Base-by-base conservation (phyloP, 441 rosid species). In the Corymbia citriodora region DNA sequence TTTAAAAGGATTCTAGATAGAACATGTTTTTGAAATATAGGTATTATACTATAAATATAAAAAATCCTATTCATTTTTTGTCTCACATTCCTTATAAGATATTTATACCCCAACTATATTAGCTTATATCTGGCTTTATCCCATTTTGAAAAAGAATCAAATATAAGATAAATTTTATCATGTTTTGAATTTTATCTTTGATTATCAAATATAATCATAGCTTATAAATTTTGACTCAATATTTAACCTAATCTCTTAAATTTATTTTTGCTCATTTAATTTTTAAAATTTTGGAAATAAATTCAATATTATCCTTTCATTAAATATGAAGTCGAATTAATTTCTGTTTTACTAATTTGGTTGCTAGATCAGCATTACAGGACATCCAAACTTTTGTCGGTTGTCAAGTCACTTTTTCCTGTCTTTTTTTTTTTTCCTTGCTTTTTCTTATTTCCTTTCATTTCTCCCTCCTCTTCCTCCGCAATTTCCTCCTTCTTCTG, bases 121-220 rank as follows among this genome's bases (percentile, higher is more conserved):
- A 0, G 5, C 4, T 6, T 63, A 1, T 63, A 63, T 63, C 0
- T 27, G 14, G 13, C 2, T 63, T 29, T 63, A 63, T 63, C 16
- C 0, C 29, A 29, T 13, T 0, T 29, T 13, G 14, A 63, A 15
- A 29, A 13, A 6, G 54, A 29, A 63, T 17, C 9, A 63, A 63
- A 15, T 31, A 63, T 2, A 1, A 1, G 33, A 63, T 63, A 6
- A 63, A 63, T 63, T 63, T 29, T 7, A 3, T 63, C 0, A 7
- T 63, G 29, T 29, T 2, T 0, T 29, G 1, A 63, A 29, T 14
- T 63, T 63, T 63, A 63, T 63, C 45, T 29, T 14, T 63, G 31
- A 6, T 9, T 1, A 13, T 18, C 1, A 29, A 29, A 29, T 0
- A 9, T 63, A 1, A 63, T 1, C 72, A 63, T 29, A 29, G n/a